A percentile compares a stretch with the other conserved stretches of the same genome.
phyloP scores from a whole-genome alignment of 2,329 filamentous ascomycete genomes.

The Cladophialophora carrionii region DNA sequence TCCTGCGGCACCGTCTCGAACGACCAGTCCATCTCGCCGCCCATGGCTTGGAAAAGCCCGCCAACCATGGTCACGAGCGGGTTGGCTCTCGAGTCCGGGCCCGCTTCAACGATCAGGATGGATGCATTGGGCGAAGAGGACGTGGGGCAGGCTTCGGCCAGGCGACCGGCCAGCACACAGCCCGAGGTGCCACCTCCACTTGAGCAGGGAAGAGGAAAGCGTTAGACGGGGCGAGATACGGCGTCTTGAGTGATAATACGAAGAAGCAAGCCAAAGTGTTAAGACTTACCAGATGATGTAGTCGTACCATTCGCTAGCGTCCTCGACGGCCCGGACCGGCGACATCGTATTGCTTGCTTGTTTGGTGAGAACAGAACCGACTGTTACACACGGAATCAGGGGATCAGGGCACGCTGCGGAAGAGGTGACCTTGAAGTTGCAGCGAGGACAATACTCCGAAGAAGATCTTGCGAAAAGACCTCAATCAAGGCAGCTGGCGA shows the following conservation, averaged over 20 bases:
- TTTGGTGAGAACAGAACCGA: neutral
- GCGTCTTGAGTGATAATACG: neutral
- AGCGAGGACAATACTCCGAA: neutral
- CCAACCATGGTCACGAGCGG: slow-evolving; percentile 57
- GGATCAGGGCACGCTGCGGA: too few relatives aligned
- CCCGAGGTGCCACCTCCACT: slow-evolving; percentile 50
- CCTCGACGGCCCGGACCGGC: slow-evolving; percentile 6
- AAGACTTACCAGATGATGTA: slow-evolving; percentile 37
- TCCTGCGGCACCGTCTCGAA: slow-evolving; percentile 47
- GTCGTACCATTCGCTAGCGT: slow-evolving; percentile 22
- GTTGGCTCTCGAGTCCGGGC: slow-evolving; percentile 49
- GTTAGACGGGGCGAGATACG: neutral
- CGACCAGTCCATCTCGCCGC: slow-evolving; percentile 51
- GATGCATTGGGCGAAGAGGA: slow-evolving; percentile 40
- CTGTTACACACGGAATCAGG: neutral
- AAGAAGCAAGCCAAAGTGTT: slow-evolving; percentile 36
- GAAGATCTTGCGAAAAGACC: neutral
- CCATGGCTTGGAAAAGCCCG: slow-evolving; percentile 51
- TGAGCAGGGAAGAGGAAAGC: neutral
- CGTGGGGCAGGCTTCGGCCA: slow-evolving; percentile 50
- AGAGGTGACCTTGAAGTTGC: too few relatives aligned
- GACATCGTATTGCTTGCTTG: slow-evolving; percentile 2
- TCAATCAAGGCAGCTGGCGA: neutral
- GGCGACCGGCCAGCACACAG: slow-evolving; percentile 53
- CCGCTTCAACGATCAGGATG: slow-evolving; percentile 54